These are phyloP conservation scores for Suillus subaureus DNA, from an alignment of 768 basidiomycete species.

Conservation along the genomic window DNA sequence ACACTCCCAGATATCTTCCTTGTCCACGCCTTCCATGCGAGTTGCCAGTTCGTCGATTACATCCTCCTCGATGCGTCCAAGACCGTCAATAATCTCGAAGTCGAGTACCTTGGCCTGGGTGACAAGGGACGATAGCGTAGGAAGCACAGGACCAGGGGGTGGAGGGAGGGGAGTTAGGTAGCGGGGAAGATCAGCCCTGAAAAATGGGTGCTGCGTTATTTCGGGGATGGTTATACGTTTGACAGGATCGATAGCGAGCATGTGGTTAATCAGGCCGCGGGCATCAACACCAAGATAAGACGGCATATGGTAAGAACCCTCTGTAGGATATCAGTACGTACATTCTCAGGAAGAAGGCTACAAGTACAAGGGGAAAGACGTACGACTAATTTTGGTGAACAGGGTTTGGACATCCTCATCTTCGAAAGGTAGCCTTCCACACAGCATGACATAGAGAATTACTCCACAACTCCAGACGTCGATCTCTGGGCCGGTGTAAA, in stretches of 20 bases:
- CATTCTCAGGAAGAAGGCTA: not conserved
- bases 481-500: constrained; percentile 97
- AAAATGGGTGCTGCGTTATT: constrained; percentile 90
- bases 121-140: constrained; percentile 72
- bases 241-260: constrained; percentile 94
- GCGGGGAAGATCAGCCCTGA: constrained; percentile 78
- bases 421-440: constrained; percentile 94
- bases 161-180: constrained; percentile 88
- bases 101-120: constrained; percentile 67
- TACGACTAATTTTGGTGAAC: constrained; percentile 93
- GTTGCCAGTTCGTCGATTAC: constrained; percentile 81
- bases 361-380: constrained; percentile 27
- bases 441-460: constrained; percentile 98
- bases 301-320: constrained; percentile 87
- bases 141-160: constrained; percentile 74
- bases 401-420: constrained; percentile 93
- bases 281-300: constrained; percentile 80
- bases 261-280: constrained; percentile 74
- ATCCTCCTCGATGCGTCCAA: constrained; percentile 91
- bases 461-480: constrained; percentile 99
- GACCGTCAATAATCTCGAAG: constrained; percentile 86
- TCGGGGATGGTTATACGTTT: constrained; percentile 93
- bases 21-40: constrained; percentile 72
- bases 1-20: constrained; percentile 88
- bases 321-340: constrained; percentile 40